Percentiles rank a stretch among this genome's conserved stretches.
Conservation (phyloP, 148 eudicot genomes). For the Fagopyrum esculentum region DNA sequence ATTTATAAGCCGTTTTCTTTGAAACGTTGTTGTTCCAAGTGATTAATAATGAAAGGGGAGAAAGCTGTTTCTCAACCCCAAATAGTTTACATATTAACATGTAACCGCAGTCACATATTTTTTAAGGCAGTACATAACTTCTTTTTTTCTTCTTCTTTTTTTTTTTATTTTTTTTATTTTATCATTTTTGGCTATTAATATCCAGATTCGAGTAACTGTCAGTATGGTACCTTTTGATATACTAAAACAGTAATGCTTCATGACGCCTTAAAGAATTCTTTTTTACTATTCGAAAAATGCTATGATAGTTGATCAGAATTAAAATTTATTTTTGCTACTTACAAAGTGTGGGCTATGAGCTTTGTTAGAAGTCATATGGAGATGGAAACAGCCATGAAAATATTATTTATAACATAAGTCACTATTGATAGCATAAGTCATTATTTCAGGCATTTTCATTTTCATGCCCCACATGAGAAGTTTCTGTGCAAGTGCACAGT, state of each 20-base stretch:
- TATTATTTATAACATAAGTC: not conserved
- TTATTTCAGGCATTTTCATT: not conserved
- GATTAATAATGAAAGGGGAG: no score
- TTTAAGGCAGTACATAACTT: no score
- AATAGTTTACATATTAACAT: no score
- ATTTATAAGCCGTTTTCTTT: no score
- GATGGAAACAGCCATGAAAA: not conserved
- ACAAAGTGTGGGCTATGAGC: not conserved
- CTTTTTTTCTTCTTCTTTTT: no score
- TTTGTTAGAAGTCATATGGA: not conserved
- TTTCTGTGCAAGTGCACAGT: not conserved
- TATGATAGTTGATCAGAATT: not conserved
- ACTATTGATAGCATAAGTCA: not conserved
- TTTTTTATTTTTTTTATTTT: no score
- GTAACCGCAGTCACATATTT: no score
- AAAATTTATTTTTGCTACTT: not conserved
- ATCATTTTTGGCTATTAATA: no score
- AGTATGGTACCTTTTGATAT: not conserved
- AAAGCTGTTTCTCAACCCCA: no score
- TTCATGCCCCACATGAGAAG: not conserved
- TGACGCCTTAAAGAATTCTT: not conserved
- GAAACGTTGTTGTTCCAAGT: no score
- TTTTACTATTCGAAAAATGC: not conserved
- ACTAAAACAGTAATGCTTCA: not conserved
- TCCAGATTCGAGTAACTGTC: not conserved